phyloP scores from a whole-genome alignment of 2,329 filamentous ascomycete genomes.

The Trichoderma guizhouense region DNA sequence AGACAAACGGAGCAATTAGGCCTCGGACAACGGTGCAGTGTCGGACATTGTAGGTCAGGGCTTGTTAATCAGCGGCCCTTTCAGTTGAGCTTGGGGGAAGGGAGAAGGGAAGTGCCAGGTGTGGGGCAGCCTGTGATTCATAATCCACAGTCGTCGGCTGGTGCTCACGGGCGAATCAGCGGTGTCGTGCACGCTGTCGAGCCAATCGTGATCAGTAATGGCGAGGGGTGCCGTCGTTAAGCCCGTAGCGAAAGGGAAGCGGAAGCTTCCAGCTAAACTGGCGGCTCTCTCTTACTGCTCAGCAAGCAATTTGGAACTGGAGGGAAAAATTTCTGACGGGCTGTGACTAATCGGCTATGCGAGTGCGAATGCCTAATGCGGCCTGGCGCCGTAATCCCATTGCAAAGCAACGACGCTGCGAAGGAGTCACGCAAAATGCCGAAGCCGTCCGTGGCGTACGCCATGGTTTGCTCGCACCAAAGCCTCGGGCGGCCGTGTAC shows the following conservation, averaged over 20 bases:
- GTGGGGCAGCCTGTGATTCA: slow-evolving; percentile 6
- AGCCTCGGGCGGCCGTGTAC: neutral
- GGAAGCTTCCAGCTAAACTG: slow-evolving; percentile 12
- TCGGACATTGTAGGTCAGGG: slow-evolving; percentile 12
- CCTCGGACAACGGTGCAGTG: neutral
- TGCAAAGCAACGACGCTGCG: neutral
- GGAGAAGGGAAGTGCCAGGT: neutral
- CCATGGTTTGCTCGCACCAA: neutral
- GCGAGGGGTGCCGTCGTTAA: neutral
- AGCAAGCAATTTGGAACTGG: neutral
- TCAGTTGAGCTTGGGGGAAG: neutral
- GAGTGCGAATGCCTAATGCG: neutral
- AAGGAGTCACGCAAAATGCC: slow-evolving; percentile 16
- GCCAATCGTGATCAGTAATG: neutral
- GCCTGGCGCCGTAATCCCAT: neutral
- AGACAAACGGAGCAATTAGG: neutral
- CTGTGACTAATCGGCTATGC: slow-evolving; percentile 9
- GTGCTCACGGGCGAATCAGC: slow-evolving; percentile 5
- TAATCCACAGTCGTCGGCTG: slow-evolving; percentile 9
- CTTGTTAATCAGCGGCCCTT: slow-evolving; percentile 13
- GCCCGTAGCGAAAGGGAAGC: neutral
- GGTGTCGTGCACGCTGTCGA: neutral
- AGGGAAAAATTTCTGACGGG: neutral
- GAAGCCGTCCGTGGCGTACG: slow-evolving; percentile 16
- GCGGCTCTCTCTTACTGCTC: neutral